These are phyloP conservation scores for Bacterosira constricta DNA, from an alignment of 108 stramenopile species.

Conservation along the genomic window DNA sequence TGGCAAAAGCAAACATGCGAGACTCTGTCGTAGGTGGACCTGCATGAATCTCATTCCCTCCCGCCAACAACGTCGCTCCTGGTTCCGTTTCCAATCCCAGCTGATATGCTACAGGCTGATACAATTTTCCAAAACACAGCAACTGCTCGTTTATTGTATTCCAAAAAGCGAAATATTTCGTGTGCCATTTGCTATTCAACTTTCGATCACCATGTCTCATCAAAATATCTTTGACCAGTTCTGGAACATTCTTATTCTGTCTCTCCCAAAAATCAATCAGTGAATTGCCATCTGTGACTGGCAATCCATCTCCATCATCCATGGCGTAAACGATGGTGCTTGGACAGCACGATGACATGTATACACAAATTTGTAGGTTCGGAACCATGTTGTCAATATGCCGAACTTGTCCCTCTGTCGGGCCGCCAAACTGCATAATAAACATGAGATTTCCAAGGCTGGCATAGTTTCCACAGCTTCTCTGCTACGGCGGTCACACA, in stretches of 20 bases:
- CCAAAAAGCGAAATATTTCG: constrained; percentile 53
- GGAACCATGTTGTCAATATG: constrained; percentile 73
- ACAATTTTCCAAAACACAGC: constrained; percentile 64
- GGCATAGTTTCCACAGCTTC: constrained; percentile 17
- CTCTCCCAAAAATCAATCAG: constrained; percentile 28
- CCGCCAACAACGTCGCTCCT: constrained; percentile 63
- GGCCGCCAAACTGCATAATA: constrained; percentile 60
- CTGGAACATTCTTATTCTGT: constrained; percentile 18
- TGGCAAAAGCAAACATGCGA: constrained; percentile 78
- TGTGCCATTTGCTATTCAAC: constrained; percentile 24
- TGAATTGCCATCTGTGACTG: constrained; percentile 29
- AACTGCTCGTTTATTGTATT: constrained; percentile 45
- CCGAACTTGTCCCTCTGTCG: constrained; percentile 58
- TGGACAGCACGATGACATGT: constrained; percentile 65
- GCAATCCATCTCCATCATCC: constrained; percentile 41
- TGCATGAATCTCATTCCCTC: constrained; percentile 77
- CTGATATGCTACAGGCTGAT: constrained; percentile 47
- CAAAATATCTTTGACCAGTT: constrained; percentile 21
- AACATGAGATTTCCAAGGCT: constrained; percentile 70
- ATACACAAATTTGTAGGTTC: constrained; percentile 65
- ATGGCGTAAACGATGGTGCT: constrained; percentile 59
- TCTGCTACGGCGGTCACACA: constrained; percentile 50
- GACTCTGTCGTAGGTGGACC: constrained; percentile 57
- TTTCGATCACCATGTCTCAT: constrained; percentile 13
- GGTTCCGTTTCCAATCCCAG: constrained; percentile 39